Conservation (phyloP, 1,284 basidiomycete genomes). For the Pascua sp. region DNA sequence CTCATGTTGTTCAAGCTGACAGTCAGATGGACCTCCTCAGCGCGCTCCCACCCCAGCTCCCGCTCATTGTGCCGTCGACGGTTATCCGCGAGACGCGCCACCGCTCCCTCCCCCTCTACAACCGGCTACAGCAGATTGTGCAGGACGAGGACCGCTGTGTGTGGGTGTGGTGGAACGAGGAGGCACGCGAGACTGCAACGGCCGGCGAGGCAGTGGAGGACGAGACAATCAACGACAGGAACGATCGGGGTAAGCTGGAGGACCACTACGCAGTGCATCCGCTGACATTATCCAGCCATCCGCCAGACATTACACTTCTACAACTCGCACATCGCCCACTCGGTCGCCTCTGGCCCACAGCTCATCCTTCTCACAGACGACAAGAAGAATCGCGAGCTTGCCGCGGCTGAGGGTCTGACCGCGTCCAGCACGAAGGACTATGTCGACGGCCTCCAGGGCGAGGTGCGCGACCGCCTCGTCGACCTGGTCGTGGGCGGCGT, state of each 20-base stretch:
- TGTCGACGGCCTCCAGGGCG: constrained; percentile 66
- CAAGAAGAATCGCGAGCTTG: constrained; percentile 74
- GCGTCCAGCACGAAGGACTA: constrained; percentile 69
- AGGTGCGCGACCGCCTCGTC: constrained; percentile 58
- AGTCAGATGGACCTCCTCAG: constrained; percentile 86
- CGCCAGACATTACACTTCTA: constrained; percentile 83
- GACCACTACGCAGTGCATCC: background rate
- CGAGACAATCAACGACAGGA: constrained; percentile 73
- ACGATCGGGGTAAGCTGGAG: constrained; percentile 69
- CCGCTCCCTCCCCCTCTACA: constrained; percentile 87
- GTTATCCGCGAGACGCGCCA: constrained; percentile 95
- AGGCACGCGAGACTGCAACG: constrained; percentile 58
- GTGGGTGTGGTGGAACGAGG: constrained; percentile 92
- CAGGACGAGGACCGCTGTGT: constrained; percentile 69
- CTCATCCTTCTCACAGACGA: constrained; percentile 87
- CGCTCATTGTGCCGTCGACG: constrained; percentile 88
- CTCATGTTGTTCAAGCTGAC: background rate
- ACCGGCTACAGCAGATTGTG: constrained; percentile 76
- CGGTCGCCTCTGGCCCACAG: constrained; percentile 57
- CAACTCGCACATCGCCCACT: constrained; percentile 63
- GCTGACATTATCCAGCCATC: constrained; percentile 62
- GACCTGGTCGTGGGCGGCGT: constrained; percentile 72
- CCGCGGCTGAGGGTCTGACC: constrained; percentile 64
- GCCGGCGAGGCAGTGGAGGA: constrained; percentile 21
- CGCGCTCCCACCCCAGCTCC: constrained; percentile 65